Evolutionary conservation across 306 rosid species (phyloP).

Genomic region (Amphicarpaea edgeworthii): DNA sequence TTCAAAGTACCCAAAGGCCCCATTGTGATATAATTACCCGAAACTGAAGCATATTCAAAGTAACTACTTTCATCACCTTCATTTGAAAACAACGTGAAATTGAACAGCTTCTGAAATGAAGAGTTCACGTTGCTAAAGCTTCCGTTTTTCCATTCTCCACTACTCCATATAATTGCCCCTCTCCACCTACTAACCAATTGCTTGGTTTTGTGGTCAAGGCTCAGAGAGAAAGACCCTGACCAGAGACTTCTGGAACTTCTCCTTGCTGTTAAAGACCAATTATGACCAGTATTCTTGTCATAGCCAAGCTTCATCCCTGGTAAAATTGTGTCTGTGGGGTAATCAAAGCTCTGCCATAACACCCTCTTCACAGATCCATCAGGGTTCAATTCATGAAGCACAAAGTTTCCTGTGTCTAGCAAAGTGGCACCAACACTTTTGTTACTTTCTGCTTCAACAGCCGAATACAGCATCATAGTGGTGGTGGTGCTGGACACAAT

Average conservation of each 20-base stretch:
- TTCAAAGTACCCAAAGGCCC: background rate
- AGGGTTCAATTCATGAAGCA: background rate
- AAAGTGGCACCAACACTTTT: background rate
- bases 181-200: conserved; percentile 21
- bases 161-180: background rate
- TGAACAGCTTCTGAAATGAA: background rate
- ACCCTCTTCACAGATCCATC: conserved; percentile 29
- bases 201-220: conserved; percentile 22
- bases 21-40: background rate
- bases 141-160: conserved; percentile 20
- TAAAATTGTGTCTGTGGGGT: conserved; percentile 28
- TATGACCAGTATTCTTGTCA: conserved; percentile 8
- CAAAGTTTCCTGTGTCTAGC: conserved; percentile 13
- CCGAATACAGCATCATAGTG: background rate
- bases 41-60: background rate
- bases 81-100: conserved; percentile 5
- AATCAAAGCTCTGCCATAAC: conserved; percentile 28
- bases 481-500: background rate
- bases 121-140: conserved; percentile 5
- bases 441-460: background rate
- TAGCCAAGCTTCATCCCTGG: conserved; percentile 20
- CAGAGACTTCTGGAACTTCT: background rate
- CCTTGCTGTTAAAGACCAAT: conserved; percentile 21
- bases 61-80: background rate
- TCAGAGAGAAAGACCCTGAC: conserved; percentile 34